Base-by-base conservation (phyloP, 2,329 filamentous ascomycete genomes). In the Aciculosporium take region DNA sequence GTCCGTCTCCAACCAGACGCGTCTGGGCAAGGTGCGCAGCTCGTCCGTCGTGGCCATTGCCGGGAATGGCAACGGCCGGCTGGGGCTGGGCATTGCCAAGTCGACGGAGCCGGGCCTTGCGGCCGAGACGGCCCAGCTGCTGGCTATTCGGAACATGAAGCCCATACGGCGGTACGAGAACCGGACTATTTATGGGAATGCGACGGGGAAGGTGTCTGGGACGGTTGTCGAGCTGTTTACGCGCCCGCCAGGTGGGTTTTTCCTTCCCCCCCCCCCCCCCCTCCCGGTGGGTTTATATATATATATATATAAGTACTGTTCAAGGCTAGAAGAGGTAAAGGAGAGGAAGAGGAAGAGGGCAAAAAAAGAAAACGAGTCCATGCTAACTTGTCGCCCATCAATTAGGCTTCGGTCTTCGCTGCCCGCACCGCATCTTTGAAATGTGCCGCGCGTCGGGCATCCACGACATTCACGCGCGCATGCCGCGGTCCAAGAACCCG, bases 61-160 rank as follows among this genome's bases (percentile, higher is more conserved):
- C 5, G 91, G 91, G 40, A 94, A 96, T 62, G 74, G 77, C 44
- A 74, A 91, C 50, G 91, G 91, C 13, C 72, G 89, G 54, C 63
- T 98, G 25, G 91, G 91, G 9, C 71, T 96, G 45, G 91, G 91
- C 43, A 83, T 89, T 63, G 88, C 84, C 52, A 98, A 96, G 69
- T 81, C 82, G 8, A 76, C 79, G 23, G 87, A 95, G 61, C 55
- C 67, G 1, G 64, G 69, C 25, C 76, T 84, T 45, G 85, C 84
- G 1, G 59, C 64, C 30, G 65, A 71, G 48, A 86, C 93, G 65
- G 83, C 87, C 34, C 76, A 74, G 61, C 76, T 87, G 64, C 71
- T 81, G 49, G 89, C 91, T 20, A 84, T 96, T 51, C 72, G 82
- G 55, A 95, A 91, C 68, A 87, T 98, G 84, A 76, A 78, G 66